These are phyloP conservation scores for Thielaviopsis musarum DNA, from an alignment of 2,329 filamentous ascomycete genomes.

Conservation along the genomic window DNA sequence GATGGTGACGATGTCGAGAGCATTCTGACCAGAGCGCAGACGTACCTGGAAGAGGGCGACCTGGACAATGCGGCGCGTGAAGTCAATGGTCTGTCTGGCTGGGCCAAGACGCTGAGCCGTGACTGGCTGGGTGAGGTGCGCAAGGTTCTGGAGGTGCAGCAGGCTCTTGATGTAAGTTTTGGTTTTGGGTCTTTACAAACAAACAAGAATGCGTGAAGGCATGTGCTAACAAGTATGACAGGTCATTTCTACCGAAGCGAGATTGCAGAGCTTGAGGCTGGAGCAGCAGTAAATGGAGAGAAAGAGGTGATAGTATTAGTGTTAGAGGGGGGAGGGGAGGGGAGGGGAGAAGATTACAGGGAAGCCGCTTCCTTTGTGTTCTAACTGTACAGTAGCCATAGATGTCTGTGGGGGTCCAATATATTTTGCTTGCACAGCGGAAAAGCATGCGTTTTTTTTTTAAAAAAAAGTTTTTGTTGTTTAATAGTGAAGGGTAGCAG, in stretches of 20 bases:
- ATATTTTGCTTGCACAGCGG: not conserved
- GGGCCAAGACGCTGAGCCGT: conserved; percentile 86
- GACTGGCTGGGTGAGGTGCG: conserved; percentile 89
- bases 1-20: conserved; percentile 85
- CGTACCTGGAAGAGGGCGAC: conserved; percentile 79
- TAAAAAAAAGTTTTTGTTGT: not conserved
- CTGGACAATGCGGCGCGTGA: conserved; percentile 82
- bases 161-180: conserved; percentile 76
- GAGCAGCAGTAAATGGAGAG: conserved; percentile 9
- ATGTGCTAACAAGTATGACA: conserved; percentile 22
- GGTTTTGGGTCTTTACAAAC: not conserved
- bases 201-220: not conserved
- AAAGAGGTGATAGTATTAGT: not conserved
- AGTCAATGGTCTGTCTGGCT: conserved; percentile 83
- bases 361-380: conserved; percentile 7
- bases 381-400: conserved; percentile 12
- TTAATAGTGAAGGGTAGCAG: not conserved
- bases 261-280: conserved; percentile 55
- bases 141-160: conserved; percentile 84
- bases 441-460: not conserved
- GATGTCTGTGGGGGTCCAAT: conserved; percentile 1
- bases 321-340: not conserved
- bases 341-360: not conserved
- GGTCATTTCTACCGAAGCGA: conserved; percentile 81
- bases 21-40: conserved; percentile 77